Evolutionary conservation across 306 rosid species (phyloP).

Genomic region (Sechiopsis laciniata): DNA sequence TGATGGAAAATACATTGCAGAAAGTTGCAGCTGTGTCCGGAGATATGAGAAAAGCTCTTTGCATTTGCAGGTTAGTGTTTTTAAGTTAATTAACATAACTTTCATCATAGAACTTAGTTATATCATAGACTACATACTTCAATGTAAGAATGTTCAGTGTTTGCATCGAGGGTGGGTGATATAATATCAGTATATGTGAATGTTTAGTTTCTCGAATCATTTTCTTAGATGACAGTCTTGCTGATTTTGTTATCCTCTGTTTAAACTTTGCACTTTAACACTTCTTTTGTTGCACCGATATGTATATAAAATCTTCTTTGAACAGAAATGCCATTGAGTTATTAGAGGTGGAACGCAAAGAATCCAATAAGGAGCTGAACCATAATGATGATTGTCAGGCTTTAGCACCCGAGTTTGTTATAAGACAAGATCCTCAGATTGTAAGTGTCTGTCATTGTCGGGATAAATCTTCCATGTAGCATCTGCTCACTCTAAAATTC

Average conservation of each 20-base stretch:
- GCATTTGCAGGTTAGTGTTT: conserved; percentile 63
- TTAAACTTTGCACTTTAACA: too few species aligned
- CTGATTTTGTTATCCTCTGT: too few species aligned
- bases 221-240: too few species aligned
- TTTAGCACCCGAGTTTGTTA: conserved; percentile 27
- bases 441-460: conserved; percentile 37
- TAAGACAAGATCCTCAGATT: conserved; percentile 30
- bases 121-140: not conserved
- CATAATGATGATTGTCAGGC: conserved; percentile 29
- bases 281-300: too few species aligned
- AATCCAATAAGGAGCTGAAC: conserved; percentile 34
- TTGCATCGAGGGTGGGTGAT: not conserved
- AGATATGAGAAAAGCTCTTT: conserved; percentile 91
- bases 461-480: not conserved
- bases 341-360: conserved; percentile 64
- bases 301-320: not conserved
- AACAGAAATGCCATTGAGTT: conserved; percentile 80
- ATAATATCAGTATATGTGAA: not conserved
- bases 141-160: not conserved
- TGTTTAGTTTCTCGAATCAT: too few species aligned
- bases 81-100: not conserved
- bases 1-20: conserved; percentile 37
- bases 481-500: not conserved
- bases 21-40: conserved; percentile 94
- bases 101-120: not conserved